Conservation (phyloP, 2,329 filamentous ascomycete species). For the Zelopaecilomyces penicillatus region DNA sequence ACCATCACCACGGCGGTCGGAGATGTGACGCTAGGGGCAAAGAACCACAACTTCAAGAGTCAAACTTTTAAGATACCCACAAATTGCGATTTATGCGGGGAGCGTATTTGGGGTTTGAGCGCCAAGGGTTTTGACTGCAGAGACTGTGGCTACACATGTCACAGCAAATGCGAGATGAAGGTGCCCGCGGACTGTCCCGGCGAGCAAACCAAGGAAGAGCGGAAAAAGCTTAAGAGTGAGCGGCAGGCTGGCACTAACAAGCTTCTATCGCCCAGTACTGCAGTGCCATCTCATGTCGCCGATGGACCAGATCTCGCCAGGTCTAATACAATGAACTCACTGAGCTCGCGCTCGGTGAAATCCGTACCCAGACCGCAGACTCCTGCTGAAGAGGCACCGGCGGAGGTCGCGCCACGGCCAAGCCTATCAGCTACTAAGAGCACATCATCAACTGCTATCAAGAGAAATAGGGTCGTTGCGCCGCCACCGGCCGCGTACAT, state of each 20-base stretch:
- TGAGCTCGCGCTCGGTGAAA: constrained; percentile 76
- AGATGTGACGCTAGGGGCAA: constrained; percentile 83
- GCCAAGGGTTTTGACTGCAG: constrained; percentile 95
- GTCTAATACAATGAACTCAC: constrained; percentile 81
- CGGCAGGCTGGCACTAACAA: constrained; percentile 71
- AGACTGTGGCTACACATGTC: constrained; percentile 95
- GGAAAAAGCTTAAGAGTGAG: constrained; percentile 83
- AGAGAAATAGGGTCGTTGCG: constrained; percentile 70
- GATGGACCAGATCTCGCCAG: constrained; percentile 63
- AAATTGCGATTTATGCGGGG: constrained; percentile 93
- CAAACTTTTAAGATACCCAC: constrained; percentile 99
- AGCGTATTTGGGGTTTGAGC: constrained; percentile 93
- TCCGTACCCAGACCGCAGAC: constrained; percentile 40
- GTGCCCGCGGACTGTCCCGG: constrained; percentile 93
- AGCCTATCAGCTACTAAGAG: constrained; percentile 20
- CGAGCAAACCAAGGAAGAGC: constrained; percentile 87
- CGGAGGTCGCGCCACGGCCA: constrained; percentile 17
- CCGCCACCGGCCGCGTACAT: constrained; percentile 80
- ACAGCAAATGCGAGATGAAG: constrained; percentile 99
- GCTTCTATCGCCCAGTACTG: constrained; percentile 39
- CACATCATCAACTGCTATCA: constrained; percentile 17
- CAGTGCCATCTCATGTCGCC: constrained; percentile 36
- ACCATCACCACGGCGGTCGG: constrained; percentile 89
- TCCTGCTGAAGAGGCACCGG: constrained; percentile 35
- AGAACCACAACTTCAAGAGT: constrained; percentile 96